A percentile compares a stretch with the other conserved stretches of the same genome.
These are phyloP conservation scores for Scheffersomyces stipitis DNA, from an alignment of 805 yeast species.

Conservation along the genomic window DNA sequence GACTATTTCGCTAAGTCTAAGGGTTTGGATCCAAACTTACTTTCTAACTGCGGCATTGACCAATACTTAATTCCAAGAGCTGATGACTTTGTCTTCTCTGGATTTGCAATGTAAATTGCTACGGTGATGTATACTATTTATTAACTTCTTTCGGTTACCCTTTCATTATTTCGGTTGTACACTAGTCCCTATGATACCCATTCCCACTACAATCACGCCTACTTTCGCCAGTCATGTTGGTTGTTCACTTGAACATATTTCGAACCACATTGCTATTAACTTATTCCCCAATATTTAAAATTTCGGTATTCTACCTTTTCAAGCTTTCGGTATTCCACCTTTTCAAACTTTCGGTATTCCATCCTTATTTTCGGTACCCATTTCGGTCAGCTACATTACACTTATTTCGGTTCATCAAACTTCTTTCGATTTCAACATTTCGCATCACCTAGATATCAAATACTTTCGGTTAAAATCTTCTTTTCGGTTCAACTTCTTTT, in stretches of 20 bases:
- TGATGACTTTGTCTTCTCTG: slow-evolving; percentile 30
- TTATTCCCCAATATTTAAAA: too few relatives aligned
- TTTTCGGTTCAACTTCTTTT: background rate
- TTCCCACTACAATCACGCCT: too few relatives aligned
- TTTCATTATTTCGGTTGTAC: slow-evolving; percentile 8
- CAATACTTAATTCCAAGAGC: slow-evolving; percentile 22
- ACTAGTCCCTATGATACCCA: slow-evolving; percentile 6
- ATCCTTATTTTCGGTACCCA: too few relatives aligned
- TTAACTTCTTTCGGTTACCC: background rate
- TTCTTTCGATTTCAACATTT: too few relatives aligned
- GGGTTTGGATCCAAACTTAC: slow-evolving; percentile 12
- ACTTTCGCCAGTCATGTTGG: background rate
- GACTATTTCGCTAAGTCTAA: slow-evolving; percentile 15
- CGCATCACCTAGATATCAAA: too few relatives aligned
- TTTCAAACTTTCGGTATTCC: background rate
- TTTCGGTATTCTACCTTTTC: background rate
- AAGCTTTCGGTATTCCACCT: background rate
- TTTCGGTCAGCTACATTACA: too few relatives aligned
- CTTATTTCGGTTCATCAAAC: too few relatives aligned
- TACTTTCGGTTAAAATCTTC: too few relatives aligned
- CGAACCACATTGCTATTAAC: too few relatives aligned
- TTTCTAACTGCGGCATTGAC: slow-evolving; percentile 18
- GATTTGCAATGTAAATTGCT: slow-evolving; percentile 13
- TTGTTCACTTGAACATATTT: too few relatives aligned
- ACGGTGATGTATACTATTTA: background rate